Conservation (phyloP, 257 asterid species). For the Solanum sejunctum region DNA sequence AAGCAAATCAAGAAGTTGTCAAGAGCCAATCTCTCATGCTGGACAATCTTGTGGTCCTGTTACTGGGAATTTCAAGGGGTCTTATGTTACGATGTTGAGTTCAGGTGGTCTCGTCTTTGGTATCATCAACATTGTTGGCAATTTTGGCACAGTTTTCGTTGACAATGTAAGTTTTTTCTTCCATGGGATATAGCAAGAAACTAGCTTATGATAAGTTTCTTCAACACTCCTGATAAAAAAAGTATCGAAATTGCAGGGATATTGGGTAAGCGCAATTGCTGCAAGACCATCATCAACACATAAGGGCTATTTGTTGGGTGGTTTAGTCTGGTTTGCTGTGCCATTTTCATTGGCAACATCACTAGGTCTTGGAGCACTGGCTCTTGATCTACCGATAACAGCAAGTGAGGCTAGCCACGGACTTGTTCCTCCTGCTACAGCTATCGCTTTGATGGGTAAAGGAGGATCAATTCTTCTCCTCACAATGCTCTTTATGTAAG, state of each 20-base stretch:
- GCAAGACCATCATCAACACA: constrained; percentile 97
- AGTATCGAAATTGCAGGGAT: constrained; percentile 34
- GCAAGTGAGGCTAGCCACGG: constrained; percentile 81
- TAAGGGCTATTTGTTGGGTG: constrained; percentile 83
- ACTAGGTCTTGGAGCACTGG: constrained; percentile 89
- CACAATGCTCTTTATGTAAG: constrained; percentile 92
- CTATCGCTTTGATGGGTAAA: constrained; percentile 90
- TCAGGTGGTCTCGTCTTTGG: constrained; percentile 89
- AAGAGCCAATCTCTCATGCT: constrained; percentile 41
- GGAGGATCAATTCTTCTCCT: constrained; percentile 90
- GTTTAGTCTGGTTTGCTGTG: constrained; percentile 92
- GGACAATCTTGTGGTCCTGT: constrained; percentile 87
- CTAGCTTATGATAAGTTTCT: neutral
- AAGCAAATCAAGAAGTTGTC: constrained; percentile 54
- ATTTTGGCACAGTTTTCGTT: constrained; percentile 86
- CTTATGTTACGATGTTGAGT: constrained; percentile 75
- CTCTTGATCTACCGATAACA: constrained; percentile 78
- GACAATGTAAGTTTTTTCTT: constrained; percentile 55
- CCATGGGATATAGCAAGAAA: neutral
- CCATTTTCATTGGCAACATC: constrained; percentile 91
- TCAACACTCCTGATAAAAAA: neutral
- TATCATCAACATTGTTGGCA: constrained; percentile 85
- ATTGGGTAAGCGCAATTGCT: constrained; percentile 94
- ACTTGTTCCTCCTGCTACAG: constrained; percentile 90
- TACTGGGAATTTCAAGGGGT: constrained; percentile 68